These are phyloP conservation scores for Starmera quercuum DNA, from an alignment of 805 yeast genomes.

Conservation along the genomic window DNA sequence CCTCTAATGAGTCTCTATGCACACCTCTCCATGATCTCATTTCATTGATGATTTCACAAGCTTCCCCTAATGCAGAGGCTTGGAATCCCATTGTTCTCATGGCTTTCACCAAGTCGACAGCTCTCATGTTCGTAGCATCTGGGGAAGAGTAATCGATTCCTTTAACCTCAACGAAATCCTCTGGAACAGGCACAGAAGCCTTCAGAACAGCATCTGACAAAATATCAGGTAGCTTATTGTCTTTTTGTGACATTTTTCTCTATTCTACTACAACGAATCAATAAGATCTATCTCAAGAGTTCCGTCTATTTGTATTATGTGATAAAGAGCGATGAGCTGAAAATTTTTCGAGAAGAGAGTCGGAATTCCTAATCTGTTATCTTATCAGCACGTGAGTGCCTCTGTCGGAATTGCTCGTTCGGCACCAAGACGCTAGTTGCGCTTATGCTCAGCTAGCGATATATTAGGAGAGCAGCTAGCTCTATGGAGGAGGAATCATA, in stretches of 20 bases:
- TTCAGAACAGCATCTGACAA: slow-evolving; percentile 90
- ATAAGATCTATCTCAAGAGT: too few relatives aligned
- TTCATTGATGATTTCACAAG: slow-evolving; percentile 86
- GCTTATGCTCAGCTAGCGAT: too few relatives aligned
- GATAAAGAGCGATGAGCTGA: too few relatives aligned
- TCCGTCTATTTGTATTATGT: too few relatives aligned
- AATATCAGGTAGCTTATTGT: slow-evolving; percentile 49
- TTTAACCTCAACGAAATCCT: slow-evolving; percentile 64
- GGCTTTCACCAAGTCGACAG: slow-evolving; percentile 66
- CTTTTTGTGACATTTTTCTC: slow-evolving; percentile 26
- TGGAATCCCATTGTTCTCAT: slow-evolving; percentile 98
- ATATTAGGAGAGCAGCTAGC: too few relatives aligned
- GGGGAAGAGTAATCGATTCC: slow-evolving; percentile 88
- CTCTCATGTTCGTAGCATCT: slow-evolving; percentile 68
- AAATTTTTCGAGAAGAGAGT: too few relatives aligned
- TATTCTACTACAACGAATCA: too few relatives aligned
- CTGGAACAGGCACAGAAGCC: slow-evolving; percentile 81
- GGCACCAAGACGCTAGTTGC: too few relatives aligned
- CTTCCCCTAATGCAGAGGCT: slow-evolving; percentile 77
- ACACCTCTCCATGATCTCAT: slow-evolving; percentile 94
- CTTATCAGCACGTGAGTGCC: too few relatives aligned
- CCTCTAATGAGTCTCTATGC: slow-evolving; percentile 59
- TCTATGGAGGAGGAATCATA: too few relatives aligned
- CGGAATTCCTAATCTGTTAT: too few relatives aligned
- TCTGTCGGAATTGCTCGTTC: too few relatives aligned